A percentile compares a stretch with the other conserved stretches of the same genome.
These are phyloP conservation scores for Colletotrichum sojae DNA, from an alignment of 2,329 filamentous ascomycete genomes.

Conservation along the genomic window DNA sequence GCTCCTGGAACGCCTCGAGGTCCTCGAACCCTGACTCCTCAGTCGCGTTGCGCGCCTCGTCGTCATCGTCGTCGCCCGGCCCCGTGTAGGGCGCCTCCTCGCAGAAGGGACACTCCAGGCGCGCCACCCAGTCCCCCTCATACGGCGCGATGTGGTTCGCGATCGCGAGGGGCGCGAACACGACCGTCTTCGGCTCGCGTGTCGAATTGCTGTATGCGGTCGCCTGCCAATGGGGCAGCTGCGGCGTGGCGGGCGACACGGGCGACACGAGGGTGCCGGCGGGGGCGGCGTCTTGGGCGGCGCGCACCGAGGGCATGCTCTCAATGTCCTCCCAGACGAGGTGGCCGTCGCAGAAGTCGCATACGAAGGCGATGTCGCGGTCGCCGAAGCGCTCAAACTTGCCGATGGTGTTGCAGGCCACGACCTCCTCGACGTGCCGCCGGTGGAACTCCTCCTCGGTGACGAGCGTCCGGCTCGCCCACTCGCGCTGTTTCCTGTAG, in stretches of 20 bases:
- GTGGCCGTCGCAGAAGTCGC: slow-evolving; percentile 74
- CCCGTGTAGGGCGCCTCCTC: slow-evolving; percentile 63
- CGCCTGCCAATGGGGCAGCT: slow-evolving; percentile 65
- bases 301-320: slow-evolving; percentile 63
- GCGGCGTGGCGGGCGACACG: slow-evolving; percentile 34
- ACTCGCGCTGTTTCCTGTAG: slow-evolving; percentile 62
- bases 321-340: slow-evolving; percentile 71
- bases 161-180: slow-evolving; percentile 71
- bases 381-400: slow-evolving; percentile 70
- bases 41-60: slow-evolving; percentile 63
- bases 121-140: slow-evolving; percentile 65
- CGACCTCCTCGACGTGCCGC: slow-evolving; percentile 63
- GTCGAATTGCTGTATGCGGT: slow-evolving; percentile 56
- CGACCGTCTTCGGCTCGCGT: slow-evolving; percentile 61
- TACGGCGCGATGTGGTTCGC: slow-evolving; percentile 69
- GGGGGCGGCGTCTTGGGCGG: slow-evolving; percentile 19
- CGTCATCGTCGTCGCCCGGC: slow-evolving; percentile 63
- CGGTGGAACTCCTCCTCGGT: slow-evolving; percentile 54
- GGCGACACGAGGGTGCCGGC: slow-evolving; percentile 24
- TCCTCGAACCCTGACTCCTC: slow-evolving; percentile 65
- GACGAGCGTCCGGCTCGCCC: slow-evolving; percentile 43
- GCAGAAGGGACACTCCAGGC: slow-evolving; percentile 69
- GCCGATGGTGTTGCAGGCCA: slow-evolving; percentile 66
- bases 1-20: slow-evolving; percentile 64
- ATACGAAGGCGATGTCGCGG: slow-evolving; percentile 69